These are phyloP conservation scores for Adansonia grandidieri DNA, from an alignment of 441 rosid genomes.

Conservation along the genomic window DNA sequence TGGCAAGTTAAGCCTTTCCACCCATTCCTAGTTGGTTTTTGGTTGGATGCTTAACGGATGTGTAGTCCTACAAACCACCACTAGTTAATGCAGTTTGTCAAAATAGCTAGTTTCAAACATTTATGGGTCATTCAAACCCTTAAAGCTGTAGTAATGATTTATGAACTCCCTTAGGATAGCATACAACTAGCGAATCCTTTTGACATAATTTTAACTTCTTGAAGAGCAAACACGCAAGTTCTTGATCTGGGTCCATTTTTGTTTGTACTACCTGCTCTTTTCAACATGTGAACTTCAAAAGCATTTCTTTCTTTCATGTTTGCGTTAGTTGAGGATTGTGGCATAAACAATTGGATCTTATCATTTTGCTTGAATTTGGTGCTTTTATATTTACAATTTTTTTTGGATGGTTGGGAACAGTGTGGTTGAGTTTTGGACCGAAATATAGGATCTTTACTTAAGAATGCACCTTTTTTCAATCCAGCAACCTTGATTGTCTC, in stretches of 20 bases:
- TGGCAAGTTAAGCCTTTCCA: too few relatives aligned
- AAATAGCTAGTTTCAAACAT: background rate
- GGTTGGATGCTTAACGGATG: too few relatives aligned
- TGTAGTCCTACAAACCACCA: background rate
- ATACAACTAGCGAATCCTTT: background rate
- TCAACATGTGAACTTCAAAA: background rate
- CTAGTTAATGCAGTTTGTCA: background rate
- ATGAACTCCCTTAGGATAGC: background rate
- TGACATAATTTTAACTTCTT: background rate
- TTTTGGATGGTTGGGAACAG: slow-evolving; percentile 55
- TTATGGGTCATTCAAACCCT: background rate
- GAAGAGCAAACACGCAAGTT: background rate
- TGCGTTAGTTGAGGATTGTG: background rate
- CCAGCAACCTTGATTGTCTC: background rate
- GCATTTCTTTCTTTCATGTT: background rate
- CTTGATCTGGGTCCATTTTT: background rate
- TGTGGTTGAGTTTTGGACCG: background rate
- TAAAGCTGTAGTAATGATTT: background rate
- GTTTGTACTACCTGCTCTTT: background rate
- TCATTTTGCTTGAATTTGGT: background rate
- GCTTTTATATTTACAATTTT: background rate
- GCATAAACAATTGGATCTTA: background rate
- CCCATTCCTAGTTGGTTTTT: too few relatives aligned
- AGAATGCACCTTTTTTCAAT: background rate
- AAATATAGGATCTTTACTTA: background rate